A percentile compares a stretch with the other conserved stretches of the same genome.
Conservation (phyloP, 331 rosid genomes). For the Malus hybrid region DNA sequence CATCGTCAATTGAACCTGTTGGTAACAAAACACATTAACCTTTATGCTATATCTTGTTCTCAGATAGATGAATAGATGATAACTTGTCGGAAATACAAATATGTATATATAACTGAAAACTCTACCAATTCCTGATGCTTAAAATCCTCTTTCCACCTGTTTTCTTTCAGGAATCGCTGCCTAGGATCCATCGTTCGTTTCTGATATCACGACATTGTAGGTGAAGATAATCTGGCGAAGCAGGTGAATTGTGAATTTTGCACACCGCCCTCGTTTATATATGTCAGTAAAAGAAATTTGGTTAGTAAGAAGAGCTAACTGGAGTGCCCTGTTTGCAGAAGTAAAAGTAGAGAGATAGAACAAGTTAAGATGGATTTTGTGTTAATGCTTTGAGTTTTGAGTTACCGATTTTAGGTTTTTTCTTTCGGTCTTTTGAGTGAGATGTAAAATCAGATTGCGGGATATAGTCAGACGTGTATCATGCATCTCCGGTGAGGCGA, state of each 20-base stretch:
- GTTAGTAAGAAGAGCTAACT: constrained; percentile 78
- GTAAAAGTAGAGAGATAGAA: constrained; percentile 57
- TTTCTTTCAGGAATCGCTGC: constrained; percentile 65
- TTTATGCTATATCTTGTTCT: background rate
- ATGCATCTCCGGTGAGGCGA: constrained; percentile 68
- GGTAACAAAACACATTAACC: background rate
- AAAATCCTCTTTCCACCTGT: constrained; percentile 8
- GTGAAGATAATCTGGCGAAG: constrained; percentile 56
- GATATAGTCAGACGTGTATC: constrained; percentile 78
- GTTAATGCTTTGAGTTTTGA: constrained; percentile 71
- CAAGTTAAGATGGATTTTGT: constrained; percentile 53
- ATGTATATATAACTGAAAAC: background rate
- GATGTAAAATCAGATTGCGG: constrained; percentile 95
- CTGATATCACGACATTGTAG: constrained; percentile 56
- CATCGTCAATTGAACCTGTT: background rate
- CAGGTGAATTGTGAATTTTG: constrained; percentile 75
- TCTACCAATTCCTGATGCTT: constrained; percentile 2
- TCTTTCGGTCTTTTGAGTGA: constrained; percentile 64
- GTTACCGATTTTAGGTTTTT: constrained; percentile 41
- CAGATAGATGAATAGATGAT: background rate
- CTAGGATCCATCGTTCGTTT: constrained; percentile 43
- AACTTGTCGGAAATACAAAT: background rate
- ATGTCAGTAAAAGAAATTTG: constrained; percentile 46
- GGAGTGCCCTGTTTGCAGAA: constrained; percentile 63
- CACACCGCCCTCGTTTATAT: constrained; percentile 54